Evolutionary conservation across 108 stramenopile genomes (phyloP).

Genomic region (Skeletonema menzelii): DNA sequence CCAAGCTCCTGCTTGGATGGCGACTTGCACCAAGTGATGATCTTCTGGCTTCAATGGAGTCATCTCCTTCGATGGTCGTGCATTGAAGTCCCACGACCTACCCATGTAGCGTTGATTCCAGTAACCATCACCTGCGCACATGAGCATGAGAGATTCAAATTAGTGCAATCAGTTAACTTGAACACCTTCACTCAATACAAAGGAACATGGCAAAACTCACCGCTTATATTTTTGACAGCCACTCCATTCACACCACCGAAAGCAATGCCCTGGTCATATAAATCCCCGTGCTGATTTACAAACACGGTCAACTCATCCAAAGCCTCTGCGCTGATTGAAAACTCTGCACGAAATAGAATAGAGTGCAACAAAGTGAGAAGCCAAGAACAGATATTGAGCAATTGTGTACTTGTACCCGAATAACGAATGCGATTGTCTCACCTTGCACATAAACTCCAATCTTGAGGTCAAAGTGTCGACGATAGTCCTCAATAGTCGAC

Average conservation of each 20-base stretch:
- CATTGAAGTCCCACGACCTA: constrained; percentile 45
- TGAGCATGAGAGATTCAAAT: background rate
- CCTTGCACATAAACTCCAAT: constrained; percentile 69
- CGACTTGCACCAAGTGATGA: constrained; percentile 55
- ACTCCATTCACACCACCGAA: constrained; percentile 63
- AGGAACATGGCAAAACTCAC: background rate
- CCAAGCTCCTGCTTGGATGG: constrained; percentile 53
- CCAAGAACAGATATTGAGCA: background rate
- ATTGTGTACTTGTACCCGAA: background rate
- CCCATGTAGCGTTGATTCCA: constrained; percentile 54
- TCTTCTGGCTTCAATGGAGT: constrained; percentile 51
- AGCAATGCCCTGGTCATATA: constrained; percentile 61
- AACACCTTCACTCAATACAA: background rate
- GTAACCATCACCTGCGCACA: constrained; percentile 50
- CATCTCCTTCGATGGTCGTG: constrained; percentile 49
- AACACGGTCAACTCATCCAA: constrained; percentile 42
- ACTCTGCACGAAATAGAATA: constrained; percentile 25
- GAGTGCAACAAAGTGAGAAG: background rate
- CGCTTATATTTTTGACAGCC: constrained; percentile 38
- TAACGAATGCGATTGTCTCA: constrained; percentile 2
- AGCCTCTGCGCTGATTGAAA: constrained; percentile 55
- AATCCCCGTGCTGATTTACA: constrained; percentile 45
- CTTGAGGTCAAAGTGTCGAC: constrained; percentile 51
- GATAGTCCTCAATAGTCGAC: constrained; percentile 56
- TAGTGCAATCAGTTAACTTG: background rate